phyloP scores from a whole-genome alignment of 441 rosid genomes.

The Metrosideros polymorpha region DNA sequence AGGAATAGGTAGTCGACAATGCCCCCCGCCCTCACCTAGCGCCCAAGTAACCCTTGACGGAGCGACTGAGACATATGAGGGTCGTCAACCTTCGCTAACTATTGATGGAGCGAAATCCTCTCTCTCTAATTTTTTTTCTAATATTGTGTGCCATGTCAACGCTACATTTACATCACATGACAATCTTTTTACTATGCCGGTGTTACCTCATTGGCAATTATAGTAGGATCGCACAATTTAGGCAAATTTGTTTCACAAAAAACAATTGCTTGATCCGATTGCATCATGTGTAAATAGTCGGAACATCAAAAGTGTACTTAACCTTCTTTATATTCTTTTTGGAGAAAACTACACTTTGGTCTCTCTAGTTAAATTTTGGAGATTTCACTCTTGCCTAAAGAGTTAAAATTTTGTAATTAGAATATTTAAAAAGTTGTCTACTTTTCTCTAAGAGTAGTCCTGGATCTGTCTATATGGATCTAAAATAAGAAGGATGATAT shows the following conservation, averaged over 20 bases:
- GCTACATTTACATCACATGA: too few relatives aligned
- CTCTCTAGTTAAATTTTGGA: background rate
- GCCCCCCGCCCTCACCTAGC: too few relatives aligned
- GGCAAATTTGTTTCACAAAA: background rate
- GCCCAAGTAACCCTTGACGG: too few relatives aligned
- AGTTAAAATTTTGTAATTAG: too few relatives aligned
- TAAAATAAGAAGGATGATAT: background rate
- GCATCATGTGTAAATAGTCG: background rate
- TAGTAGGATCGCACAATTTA: background rate
- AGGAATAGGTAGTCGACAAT: too few relatives aligned
- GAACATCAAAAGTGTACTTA: background rate
- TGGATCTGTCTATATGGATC: background rate
- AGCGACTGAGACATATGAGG: too few relatives aligned
- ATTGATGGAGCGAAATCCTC: too few relatives aligned
- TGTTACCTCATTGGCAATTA: background rate
- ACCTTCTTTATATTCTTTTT: background rate
- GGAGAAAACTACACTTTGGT: background rate
- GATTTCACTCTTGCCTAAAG: background rate
- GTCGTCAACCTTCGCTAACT: too few relatives aligned
- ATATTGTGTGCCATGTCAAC: too few relatives aligned
- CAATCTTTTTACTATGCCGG: background rate
- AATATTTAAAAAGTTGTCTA: background rate
- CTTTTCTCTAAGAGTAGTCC: background rate
- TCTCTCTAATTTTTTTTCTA: too few relatives aligned
- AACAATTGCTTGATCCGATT: background rate